Base-by-base conservation (phyloP, 257 asterid species). In the Solanum habrochaites region DNA sequence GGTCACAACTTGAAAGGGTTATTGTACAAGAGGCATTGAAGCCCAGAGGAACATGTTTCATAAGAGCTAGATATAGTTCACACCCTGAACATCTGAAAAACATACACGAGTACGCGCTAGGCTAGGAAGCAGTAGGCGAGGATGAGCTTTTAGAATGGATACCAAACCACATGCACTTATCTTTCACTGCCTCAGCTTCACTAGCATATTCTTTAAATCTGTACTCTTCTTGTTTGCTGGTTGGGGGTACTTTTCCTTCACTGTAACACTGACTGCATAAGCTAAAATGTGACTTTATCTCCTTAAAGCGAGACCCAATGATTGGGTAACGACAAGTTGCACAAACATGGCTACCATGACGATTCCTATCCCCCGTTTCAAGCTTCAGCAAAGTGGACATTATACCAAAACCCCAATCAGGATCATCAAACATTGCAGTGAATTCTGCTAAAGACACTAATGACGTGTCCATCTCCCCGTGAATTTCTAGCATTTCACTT, bases 281-380 rank as follows among this genome's bases (percentile, higher is more conserved):
- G 89, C 98, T 97, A 56, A 96, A 89, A 71, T 91, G 95, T 0
- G 94, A 91, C 88, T 93, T 95, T 93, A 90, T 91, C 90, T 97
- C 99, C 92, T 91, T 95, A 88, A 96, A 97, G 6, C 99, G 95
- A n/a, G 98, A 94, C 21, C 99, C 99, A 7, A 96, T 95, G 20
- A 97, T 91, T 3, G 99, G 99, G 56, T 97, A 97, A 23, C 95
- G 91, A 83, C 99, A 97, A 42, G 97, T 93, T 2, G 94, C 94
- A 85, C 99, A 97, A 56, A 92, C 91, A 75, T 96, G 98, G 85
- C 91, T 91, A 20, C 99, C 99, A 52, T 97, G 99, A 3, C 99
- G 98, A 88, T 93, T 94, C 91, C 99, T 93, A 32, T 97, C 99
- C 31, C 99, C 95, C 1, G 32, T 83, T 87, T 97, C 99, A 13